Conservation (phyloP, 1,139 yeast species). For the Yamadazyma taylorii region DNA sequence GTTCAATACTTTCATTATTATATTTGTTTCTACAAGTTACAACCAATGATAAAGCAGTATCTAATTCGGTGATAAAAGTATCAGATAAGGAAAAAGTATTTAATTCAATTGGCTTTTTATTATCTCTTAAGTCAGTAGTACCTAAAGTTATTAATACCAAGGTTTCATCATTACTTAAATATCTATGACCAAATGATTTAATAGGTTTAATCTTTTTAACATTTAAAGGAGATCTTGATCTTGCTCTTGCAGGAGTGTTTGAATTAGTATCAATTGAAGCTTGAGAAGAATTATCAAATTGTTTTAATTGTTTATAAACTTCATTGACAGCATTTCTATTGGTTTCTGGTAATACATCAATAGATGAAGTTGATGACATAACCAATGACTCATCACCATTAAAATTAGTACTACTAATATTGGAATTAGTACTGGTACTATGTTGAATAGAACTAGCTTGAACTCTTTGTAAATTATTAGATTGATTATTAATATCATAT, state of each 20-base stretch:
- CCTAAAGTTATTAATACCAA: constrained; percentile 81
- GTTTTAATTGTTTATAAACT: constrained; percentile 42
- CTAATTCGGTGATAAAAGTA: constrained; percentile 78
- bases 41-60: constrained; percentile 81
- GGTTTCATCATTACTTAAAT: constrained; percentile 62
- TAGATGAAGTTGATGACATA: constrained; percentile 23
- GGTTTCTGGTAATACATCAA: constrained; percentile 45
- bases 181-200: constrained; percentile 86
- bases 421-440: constrained; percentile 9
- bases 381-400: constrained; percentile 16
- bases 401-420: background rate
- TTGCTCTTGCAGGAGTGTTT: constrained; percentile 21
- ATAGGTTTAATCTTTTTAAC: constrained; percentile 46
- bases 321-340: constrained; percentile 36
- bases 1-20: constrained; percentile 50
- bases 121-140: constrained; percentile 73
- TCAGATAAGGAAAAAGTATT: constrained; percentile 60
- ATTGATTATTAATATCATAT: constrained; percentile 41
- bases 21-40: constrained; percentile 53
- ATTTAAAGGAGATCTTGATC: constrained; percentile 32
- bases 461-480: constrained; percentile 37
- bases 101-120: constrained; percentile 62
- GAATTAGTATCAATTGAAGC: constrained; percentile 12
- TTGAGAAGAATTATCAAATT: constrained; percentile 23
- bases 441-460: constrained; percentile 21